Evolutionary conservation across 192 early-diverging fungal genomes (phyloP), one percentile per base, ranked within the genome.

Genomic region (Coemansia sp.): DNA sequence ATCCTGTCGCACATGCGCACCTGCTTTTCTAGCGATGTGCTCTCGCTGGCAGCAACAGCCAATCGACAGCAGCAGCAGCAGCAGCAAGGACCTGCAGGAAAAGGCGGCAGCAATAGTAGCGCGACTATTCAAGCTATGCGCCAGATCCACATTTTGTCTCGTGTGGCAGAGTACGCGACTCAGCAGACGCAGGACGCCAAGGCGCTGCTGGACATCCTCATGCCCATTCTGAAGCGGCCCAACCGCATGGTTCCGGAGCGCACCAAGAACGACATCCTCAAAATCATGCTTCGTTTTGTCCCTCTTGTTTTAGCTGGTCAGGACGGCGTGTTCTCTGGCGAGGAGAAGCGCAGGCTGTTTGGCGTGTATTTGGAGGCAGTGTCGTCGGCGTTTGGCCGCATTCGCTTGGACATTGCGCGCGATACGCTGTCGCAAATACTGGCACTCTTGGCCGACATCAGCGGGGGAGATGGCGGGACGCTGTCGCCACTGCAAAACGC

Each of bases 211-310:
- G 84, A 88, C 11, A 80, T 97, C 25, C 56, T 99, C 50, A 63
- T 94, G 49, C 95, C 97, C 26, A 84, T 85, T 55, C 68, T 94
- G 27, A 86, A 87, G 52, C 83, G 85, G 35, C 84, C 84, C 19
- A 58, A 83, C 41, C 77, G 80, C 29, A 30, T 80, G 3, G 86
- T 97, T 7, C 81, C 89, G 0, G 92, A 95, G 67, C 66, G 77
- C 29, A 85, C 85, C 27, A 98, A 98, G 69, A 76, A 81, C 3
- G 81, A 97, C 42, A 90, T 99, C 27, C 77, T 97, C 22, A 53
- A 70, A 9, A 90, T 95, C 33, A 85, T 93, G 68, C 65, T 67
- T 27, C 79, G 86, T 48, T 94, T 94, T 62, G 56, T 96, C 13
- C 85, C 83, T 2, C 65, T 91, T n/a, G 81, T 97, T 19, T 86